Conservation (phyloP, 495 filamentous ascomycete genomes). For the Penicillium lagena region DNA sequence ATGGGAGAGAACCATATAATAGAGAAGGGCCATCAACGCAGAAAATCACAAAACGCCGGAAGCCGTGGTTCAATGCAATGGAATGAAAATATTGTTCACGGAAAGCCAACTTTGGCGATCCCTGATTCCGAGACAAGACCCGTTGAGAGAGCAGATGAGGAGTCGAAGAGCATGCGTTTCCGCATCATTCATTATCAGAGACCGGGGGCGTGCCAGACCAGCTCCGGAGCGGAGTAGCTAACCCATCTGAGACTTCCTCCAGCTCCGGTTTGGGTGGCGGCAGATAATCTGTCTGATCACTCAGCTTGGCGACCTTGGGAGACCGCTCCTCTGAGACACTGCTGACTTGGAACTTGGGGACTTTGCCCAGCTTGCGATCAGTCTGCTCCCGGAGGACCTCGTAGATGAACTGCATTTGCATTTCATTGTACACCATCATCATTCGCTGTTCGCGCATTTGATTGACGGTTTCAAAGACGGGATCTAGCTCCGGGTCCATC, state of each 20-base stretch:
- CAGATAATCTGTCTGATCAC: slow-evolving; percentile 22
- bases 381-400: slow-evolving; percentile 73
- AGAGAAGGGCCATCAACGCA: background rate
- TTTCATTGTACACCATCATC: slow-evolving; percentile 91
- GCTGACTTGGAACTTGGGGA: slow-evolving; percentile 12
- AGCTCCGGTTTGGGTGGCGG: slow-evolving; percentile 34
- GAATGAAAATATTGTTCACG: slow-evolving; percentile 9
- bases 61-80: slow-evolving; percentile 24
- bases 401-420: slow-evolving; percentile 87
- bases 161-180: too few relatives aligned
- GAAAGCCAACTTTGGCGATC: background rate
- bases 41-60: slow-evolving; percentile 14
- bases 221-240: slow-evolving; percentile 21
- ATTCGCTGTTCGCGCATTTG: slow-evolving; percentile 79
- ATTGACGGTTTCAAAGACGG: slow-evolving; percentile 71
- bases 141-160: too few relatives aligned
- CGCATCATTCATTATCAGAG: slow-evolving; percentile 30
- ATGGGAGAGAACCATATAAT: slow-evolving; percentile 1
- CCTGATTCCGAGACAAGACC: too few relatives aligned
- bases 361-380: slow-evolving; percentile 43
- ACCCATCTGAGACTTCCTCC: slow-evolving; percentile 22
- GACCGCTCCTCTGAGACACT: slow-evolving; percentile 25
- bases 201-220: slow-evolving; percentile 24
- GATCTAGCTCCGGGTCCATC: slow-evolving; percentile 42
- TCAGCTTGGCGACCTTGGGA: slow-evolving; percentile 36